A percentile compares a stretch with the other conserved stretches of the same genome.
These are phyloP conservation scores for Coelastrella sp. DNA, from an alignment of 139 green algal genomes.

Conservation along the genomic window DNA sequence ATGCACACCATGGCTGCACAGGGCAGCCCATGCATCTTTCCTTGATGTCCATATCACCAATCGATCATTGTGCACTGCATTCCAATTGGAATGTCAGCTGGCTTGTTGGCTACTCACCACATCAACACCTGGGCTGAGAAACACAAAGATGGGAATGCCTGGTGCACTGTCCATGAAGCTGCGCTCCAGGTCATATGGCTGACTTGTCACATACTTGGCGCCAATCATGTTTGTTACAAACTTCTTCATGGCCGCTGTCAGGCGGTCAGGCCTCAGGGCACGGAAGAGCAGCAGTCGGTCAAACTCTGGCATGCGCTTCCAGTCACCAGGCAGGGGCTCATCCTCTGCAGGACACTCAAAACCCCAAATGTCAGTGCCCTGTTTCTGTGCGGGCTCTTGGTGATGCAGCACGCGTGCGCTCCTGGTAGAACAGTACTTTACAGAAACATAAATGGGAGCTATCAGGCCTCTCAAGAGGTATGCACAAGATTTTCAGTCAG, in stretches of 20 bases:
- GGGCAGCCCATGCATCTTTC: not conserved
- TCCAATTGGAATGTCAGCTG: not conserved
- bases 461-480: too few species aligned
- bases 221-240: conserved; percentile 89
- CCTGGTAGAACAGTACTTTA: not conserved
- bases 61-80: not conserved
- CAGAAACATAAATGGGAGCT: not conserved
- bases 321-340: conserved; percentile 92
- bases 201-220: conserved; percentile 71
- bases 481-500: too few species aligned
- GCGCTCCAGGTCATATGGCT: conserved; percentile 86
- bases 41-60: not conserved
- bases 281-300: conserved; percentile 87
- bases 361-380: not conserved
- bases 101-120: conserved; percentile 30
- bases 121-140: conserved; percentile 85
- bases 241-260: conserved; percentile 83
- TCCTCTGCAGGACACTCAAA: conserved; percentile 69
- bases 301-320: conserved; percentile 92
- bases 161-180: conserved; percentile 72
- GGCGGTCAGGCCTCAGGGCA: conserved; percentile 87
- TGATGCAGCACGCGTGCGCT: not conserved
- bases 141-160: conserved; percentile 89
- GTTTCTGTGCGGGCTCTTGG: too few species aligned
- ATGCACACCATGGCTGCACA: not conserved